These are phyloP conservation scores for Pythium vanterpoolii DNA, from an alignment of 352 stramenopile species.

Conservation along the genomic window DNA sequence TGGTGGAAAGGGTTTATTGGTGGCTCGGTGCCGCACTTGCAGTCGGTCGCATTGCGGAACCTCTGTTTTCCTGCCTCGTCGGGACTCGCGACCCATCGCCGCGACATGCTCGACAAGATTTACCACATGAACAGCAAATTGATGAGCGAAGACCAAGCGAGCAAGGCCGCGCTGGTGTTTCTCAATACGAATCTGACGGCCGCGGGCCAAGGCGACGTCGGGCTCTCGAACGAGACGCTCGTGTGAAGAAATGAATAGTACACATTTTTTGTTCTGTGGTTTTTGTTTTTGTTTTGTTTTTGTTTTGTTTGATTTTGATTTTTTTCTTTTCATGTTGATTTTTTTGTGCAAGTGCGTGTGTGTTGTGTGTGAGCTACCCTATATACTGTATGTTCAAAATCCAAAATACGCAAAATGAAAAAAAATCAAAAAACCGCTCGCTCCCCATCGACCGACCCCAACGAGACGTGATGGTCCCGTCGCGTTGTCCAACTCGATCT, in stretches of 20 bases:
- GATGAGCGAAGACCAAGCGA: conserved; percentile 72
- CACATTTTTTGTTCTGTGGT: conserved; percentile 7
- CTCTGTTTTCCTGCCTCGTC: conserved; percentile 56
- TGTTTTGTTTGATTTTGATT: conserved; percentile 9
- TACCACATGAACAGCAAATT: conserved; percentile 48
- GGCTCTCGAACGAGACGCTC: conserved; percentile 45
- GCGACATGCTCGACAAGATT: conserved; percentile 60
- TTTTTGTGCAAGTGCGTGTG: neutral
- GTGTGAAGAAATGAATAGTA: conserved; percentile 18
- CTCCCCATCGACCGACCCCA: neutral
- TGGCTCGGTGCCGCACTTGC: conserved; percentile 60
- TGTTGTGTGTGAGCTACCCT: conserved; percentile 3
- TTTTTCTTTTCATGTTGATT: conserved; percentile 3
- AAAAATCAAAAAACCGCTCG: neutral
- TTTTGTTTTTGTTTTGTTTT: conserved; percentile 6
- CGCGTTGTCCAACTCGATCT: neutral
- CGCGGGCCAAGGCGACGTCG: conserved; percentile 26
- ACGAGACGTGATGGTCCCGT: neutral
- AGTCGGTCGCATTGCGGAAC: conserved; percentile 56
- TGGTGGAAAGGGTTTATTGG: conserved; percentile 85
- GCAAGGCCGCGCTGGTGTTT: conserved; percentile 67
- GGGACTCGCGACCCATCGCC: conserved; percentile 44
- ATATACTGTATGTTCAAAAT: conserved; percentile 26
- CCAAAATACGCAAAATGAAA: conserved; percentile 19
- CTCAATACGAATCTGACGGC: conserved; percentile 61